A percentile compares a stretch with the other conserved stretches of the same genome.
Conservation (phyloP, 2,329 filamentous ascomycete species). For the Thelonectria blattea region DNA sequence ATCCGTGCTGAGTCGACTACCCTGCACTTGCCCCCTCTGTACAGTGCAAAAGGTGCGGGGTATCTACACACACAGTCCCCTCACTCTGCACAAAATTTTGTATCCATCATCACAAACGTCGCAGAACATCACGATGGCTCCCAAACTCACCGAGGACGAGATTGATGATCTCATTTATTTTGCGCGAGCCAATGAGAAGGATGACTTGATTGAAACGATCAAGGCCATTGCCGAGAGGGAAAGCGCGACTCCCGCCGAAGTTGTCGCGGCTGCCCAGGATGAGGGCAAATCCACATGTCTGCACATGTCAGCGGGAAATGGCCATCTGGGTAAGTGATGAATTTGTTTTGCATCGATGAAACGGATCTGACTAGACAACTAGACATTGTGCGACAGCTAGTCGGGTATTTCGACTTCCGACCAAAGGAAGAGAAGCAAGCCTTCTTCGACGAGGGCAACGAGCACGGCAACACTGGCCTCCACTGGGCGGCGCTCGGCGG, state of each 20-base stretch:
- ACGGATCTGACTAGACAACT: background rate
- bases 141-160: slow-evolving; percentile 73
- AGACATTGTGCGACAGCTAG: slow-evolving; percentile 54
- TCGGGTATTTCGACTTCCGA: slow-evolving; percentile 50
- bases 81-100: slow-evolving; percentile 45
- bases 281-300: slow-evolving; percentile 79
- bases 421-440: slow-evolving; percentile 51
- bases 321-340: slow-evolving; percentile 69
- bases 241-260: slow-evolving; percentile 61
- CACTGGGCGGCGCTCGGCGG: slow-evolving; percentile 95
- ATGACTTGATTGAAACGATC: slow-evolving; percentile 68
- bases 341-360: background rate
- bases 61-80: slow-evolving; percentile 46
- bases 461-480: slow-evolving; percentile 85
- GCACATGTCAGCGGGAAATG: slow-evolving; percentile 94
- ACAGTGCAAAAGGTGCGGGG: slow-evolving; percentile 48
- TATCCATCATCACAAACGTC: slow-evolving; percentile 25
- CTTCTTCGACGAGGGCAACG: slow-evolving; percentile 74
- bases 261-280: slow-evolving; percentile 75
- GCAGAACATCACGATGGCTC: slow-evolving; percentile 48
- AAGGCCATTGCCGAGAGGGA: slow-evolving; percentile 67
- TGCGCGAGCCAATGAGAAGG: slow-evolving; percentile 76
- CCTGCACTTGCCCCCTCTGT: slow-evolving; percentile 23
- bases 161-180: slow-evolving; percentile 93
- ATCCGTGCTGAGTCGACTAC: slow-evolving; percentile 19